phyloP scores from a whole-genome alignment of 2,329 filamentous ascomycete species.

The Drechmeria coniospora region DNA sequence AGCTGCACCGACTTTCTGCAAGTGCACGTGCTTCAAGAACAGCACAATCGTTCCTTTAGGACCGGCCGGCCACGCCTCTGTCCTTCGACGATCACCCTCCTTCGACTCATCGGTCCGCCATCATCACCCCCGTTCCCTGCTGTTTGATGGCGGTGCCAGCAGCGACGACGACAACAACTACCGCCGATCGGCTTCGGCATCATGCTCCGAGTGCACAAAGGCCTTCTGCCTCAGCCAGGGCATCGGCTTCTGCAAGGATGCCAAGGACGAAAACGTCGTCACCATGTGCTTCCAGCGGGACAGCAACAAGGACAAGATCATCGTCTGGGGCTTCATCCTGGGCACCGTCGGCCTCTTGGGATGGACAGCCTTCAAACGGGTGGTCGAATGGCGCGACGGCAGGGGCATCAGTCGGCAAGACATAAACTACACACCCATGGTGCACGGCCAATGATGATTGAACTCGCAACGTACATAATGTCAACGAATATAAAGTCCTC shows the following conservation, averaged over 20 bases:
- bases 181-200: conserved; percentile 24
- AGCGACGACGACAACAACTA: conserved; percentile 3
- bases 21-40: conserved; percentile 56
- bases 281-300: conserved; percentile 53
- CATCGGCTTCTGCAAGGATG: conserved; percentile 47
- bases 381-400: conserved; percentile 24
- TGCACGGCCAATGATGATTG: conserved; percentile 4
- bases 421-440: conserved; percentile 15
- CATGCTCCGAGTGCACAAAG: conserved; percentile 48
- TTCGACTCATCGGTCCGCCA: conserved; percentile 8
- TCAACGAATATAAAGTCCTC: no score
- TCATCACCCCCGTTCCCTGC: conserved; percentile 6
- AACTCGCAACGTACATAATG: no score
- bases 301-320: conserved; percentile 50
- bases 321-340: conserved; percentile 49
- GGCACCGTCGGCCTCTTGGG: conserved; percentile 42
- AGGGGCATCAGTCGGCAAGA: conserved; percentile 14
- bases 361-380: conserved; percentile 39
- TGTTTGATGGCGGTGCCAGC: no score
- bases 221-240: conserved; percentile 45
- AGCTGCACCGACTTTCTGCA: conserved; percentile 52
- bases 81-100: conserved; percentile 9
- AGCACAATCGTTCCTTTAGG: conserved; percentile 50
- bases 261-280: conserved; percentile 44
- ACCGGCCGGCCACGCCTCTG: conserved; percentile 18